phyloP scores from a whole-genome alignment of 2,329 filamentous ascomycete species.

The Alternaria infectoria region DNA sequence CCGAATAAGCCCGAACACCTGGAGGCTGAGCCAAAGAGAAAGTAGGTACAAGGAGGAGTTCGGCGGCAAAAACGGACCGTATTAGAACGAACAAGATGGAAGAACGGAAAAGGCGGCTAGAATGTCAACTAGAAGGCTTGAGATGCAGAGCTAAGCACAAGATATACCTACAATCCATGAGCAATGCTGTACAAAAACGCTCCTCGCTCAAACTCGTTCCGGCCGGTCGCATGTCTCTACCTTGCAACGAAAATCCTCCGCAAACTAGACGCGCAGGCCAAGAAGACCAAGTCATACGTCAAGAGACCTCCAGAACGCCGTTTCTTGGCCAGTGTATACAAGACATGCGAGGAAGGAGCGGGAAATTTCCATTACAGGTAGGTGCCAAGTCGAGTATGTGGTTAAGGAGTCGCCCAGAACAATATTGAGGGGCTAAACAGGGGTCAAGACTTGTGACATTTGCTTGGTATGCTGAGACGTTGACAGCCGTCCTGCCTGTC shows the following conservation, averaged over 20 bases:
- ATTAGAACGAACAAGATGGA: conserved; percentile 2
- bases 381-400: conserved; percentile 13
- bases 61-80: not conserved
- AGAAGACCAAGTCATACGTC: conserved; percentile 38
- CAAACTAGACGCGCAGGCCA: conserved; percentile 23
- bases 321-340: conserved; percentile 16
- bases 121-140: not conserved
- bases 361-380: conserved; percentile 3
- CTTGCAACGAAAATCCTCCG: conserved; percentile 4
- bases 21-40: conserved; percentile 18
- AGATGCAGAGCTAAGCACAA: conserved; percentile 13
- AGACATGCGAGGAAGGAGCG: conserved; percentile 11
- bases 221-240: not conserved
- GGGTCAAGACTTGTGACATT: conserved; percentile 30
- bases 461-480: conserved; percentile 24
- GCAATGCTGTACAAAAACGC: not conserved
- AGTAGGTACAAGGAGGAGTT: not conserved
- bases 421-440: conserved; percentile 8
- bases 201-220: not conserved
- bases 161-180: conserved; percentile 14
- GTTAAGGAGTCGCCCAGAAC: conserved; percentile 15
- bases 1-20: conserved; percentile 7
- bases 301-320: conserved; percentile 16
- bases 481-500: not conserved
- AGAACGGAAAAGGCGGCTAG: not conserved